Evolutionary conservation across 2,329 filamentous ascomycete species (phyloP), one percentile per base, ranked within the genome.

Genomic region (Fusarium pilosicola): DNA sequence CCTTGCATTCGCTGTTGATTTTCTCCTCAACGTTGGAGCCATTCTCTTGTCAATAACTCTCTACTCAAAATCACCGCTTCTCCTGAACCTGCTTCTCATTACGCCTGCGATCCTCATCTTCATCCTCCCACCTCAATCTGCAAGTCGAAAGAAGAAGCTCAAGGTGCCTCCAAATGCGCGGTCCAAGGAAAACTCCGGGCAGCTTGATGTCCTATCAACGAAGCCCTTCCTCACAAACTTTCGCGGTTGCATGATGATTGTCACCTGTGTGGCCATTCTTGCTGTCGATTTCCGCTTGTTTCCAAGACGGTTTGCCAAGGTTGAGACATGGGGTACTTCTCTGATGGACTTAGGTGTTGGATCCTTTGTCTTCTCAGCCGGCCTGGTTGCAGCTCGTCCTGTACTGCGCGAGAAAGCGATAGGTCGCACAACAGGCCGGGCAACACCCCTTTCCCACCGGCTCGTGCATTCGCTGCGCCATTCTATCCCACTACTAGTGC

Each of bases 301-400:
- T 78, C 96, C 96, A 6, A 90, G 96, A 34, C 92, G 96, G 38
- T 98, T 98, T 81, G 96, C 95, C 65, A 99, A 99, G 85, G 96
- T 97, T 6, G 96, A 99, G 83, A 98, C 94, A n/a, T 99, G 96
- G 94, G 96, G 96, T 62, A 98, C 96, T 3, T 98, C 96, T n/a
- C 85, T 99, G 70, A 99, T 99, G 96, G 96, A 99, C 81, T 87
- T 98, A 78, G 96, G 96, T 55, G 96, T 99, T 54, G 96, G 96
- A 34, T 97, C 95, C 18, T 99, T 99, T 84, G 96, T 99, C 77
- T 99, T 97, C 83, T 95, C 95, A 6, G 93, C 93, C 22, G 96
- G 96, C 28, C 86, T 98, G 39, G 94, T 98, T n/a, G 95, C 94
- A 42, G 95, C 95, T 20, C 89, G 96, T 24, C 91, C 94, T 4